phyloP scores from a whole-genome alignment of 2,329 filamentous ascomycete species.

The Ambrosiella xylebori region DNA sequence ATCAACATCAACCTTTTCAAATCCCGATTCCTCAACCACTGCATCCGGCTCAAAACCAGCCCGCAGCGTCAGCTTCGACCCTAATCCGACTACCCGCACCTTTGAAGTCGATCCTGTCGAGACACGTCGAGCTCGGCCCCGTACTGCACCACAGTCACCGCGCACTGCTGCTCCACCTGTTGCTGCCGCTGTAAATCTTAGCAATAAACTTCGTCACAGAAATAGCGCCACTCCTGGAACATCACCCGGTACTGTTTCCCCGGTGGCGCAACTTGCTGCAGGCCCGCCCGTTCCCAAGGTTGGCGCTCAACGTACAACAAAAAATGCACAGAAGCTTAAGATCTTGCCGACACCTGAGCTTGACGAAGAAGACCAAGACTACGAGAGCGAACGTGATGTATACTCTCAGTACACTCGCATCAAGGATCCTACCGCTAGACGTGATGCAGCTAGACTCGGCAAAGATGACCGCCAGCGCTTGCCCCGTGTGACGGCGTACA shows the following conservation, averaged over 20 bases:
- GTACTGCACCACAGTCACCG: constrained; percentile 18
- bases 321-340: constrained; percentile 93
- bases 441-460: constrained; percentile 79
- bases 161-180: constrained; percentile 33
- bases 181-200: constrained; percentile 50
- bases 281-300: constrained; percentile 44
- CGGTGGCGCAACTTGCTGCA: constrained; percentile 18
- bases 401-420: constrained; percentile 97
- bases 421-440: constrained; percentile 82
- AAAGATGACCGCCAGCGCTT: constrained; percentile 81
- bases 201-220: constrained; percentile 70
- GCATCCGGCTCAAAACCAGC: constrained; percentile 22
- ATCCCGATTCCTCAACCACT: constrained; percentile 18
- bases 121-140: constrained; percentile 22
- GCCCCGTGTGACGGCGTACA: constrained; percentile 89
- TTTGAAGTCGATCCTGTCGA: constrained; percentile 32
- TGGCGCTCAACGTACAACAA: constrained; percentile 84
- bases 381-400: constrained; percentile 85
- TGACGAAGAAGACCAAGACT: constrained; percentile 57
- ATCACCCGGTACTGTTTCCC: constrained; percentile 32
- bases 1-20: constrained; percentile 3
- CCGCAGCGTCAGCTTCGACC: constrained; percentile 63
- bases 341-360: constrained; percentile 82
- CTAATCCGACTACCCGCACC: constrained; percentile 46
- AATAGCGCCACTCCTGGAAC: constrained; percentile 42